Base-by-base conservation (phyloP, 371 early-diverging fungal genomes). In the Mortierella sp. region DNA sequence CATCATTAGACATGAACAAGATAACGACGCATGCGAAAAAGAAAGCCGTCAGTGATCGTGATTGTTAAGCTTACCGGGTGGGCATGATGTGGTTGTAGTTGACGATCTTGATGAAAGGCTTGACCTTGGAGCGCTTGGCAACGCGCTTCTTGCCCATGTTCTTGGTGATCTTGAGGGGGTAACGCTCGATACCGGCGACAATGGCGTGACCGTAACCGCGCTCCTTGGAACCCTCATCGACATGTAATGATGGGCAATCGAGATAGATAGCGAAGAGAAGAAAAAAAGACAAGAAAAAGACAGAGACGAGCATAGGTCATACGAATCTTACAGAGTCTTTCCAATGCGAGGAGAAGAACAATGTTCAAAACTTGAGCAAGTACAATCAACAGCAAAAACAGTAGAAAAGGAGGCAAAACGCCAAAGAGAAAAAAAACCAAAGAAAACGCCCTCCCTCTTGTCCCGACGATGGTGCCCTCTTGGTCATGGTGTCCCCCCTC, bases 21-120 rank as follows among this genome's bases (percentile, higher is more conserved):
- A 58, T 11, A 19, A 34, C n/a, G 42, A 44, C 6, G 52, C 48
- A n/a, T 26, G 31, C 10, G 34, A 24, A 0, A 28, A 34, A 38
- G 19, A 11, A 19, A 45, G 16, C 42, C 5, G 5, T 38, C 34
- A 63, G 21, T 11, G 26, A 28, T 26, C 28, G 16, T 34, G 28
- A 7, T 14, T 4, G 1, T 14, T 19, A 19, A 10, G 21, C 89
- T 79, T 93, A 95, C 93, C 98, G 96, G 84, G 99, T 99, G 91
- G 99, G 99, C 98, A 99, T 98, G 88, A 99, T 90, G 95, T 99
- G 99, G 93, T 97, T 96, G 96, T 97, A 98, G 97, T 99, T 99
- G 92, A 99, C 91, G 79, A 94, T 94, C 96, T 98, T 98, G 92
- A 99, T 92, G 95, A 99, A 99, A 88, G 99, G 95, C 98, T 98